phyloP scores from a whole-genome alignment of 768 basidiomycete genomes.

The Podaxis pistillaris region DNA sequence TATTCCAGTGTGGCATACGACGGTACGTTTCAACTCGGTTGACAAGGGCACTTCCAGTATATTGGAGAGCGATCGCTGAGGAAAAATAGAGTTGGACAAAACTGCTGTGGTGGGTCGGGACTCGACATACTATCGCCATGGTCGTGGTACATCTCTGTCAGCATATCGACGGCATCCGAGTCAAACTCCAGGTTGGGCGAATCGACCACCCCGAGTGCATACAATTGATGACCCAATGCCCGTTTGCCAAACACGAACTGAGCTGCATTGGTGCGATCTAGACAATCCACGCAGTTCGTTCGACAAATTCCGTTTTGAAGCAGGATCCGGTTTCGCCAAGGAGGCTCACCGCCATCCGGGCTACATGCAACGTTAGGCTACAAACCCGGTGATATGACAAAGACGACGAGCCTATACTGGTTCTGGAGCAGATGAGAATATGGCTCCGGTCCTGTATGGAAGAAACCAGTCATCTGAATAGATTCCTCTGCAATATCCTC shows the following conservation, averaged over 20 bases:
- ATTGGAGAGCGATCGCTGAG: slow-evolving; percentile 89
- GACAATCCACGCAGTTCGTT: slow-evolving; percentile 95
- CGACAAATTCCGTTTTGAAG: slow-evolving; percentile 92
- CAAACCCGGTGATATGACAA: neutral
- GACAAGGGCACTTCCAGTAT: slow-evolving; percentile 94
- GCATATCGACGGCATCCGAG: slow-evolving; percentile 92
- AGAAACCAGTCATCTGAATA: slow-evolving; percentile 89
- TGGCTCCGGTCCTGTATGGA: slow-evolving; percentile 90
- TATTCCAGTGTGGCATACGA: slow-evolving; percentile 95
- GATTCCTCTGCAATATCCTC: slow-evolving; percentile 95
- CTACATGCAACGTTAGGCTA: slow-evolving; percentile 8
- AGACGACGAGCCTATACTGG: slow-evolving; percentile 36
- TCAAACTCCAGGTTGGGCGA: slow-evolving; percentile 87
- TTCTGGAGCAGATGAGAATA: slow-evolving; percentile 64
- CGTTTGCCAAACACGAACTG: slow-evolving; percentile 97
- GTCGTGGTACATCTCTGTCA: slow-evolving; percentile 99
- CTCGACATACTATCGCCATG: slow-evolving; percentile 82
- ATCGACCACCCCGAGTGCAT: slow-evolving; percentile 88
- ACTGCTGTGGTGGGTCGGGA: neutral
- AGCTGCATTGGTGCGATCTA: slow-evolving; percentile 94
- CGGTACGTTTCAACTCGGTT: slow-evolving; percentile 96
- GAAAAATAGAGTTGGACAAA: slow-evolving; percentile 8
- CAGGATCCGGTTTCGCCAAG: slow-evolving; percentile 66
- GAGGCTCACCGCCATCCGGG: slow-evolving; percentile 25
- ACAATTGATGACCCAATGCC: slow-evolving; percentile 91